These are phyloP conservation scores for Quercus engelmannii DNA, from an alignment of 306 rosid species.

Conservation along the genomic window DNA sequence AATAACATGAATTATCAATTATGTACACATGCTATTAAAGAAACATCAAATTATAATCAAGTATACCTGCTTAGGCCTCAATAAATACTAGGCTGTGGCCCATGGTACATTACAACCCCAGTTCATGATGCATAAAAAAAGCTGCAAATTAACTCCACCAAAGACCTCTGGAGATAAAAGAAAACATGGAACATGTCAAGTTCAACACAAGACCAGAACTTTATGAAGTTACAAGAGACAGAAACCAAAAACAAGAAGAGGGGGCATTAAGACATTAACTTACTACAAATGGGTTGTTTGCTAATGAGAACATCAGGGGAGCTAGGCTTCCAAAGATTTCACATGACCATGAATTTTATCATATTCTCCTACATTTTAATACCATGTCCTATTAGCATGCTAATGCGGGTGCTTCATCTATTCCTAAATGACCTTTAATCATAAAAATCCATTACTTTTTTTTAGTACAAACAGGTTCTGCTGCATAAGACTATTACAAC, in stretches of 20 bases:
- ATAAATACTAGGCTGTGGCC: conserved; percentile 79
- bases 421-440: neutral
- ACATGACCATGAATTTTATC: neutral
- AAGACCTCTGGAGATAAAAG: conserved; percentile 59
- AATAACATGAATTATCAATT: conserved; percentile 3
- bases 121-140: conserved; percentile 99
- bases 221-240: neutral
- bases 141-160: conserved; percentile 95
- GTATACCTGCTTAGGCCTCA: conserved; percentile 74
- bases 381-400: neutral
- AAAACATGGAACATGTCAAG: neutral
- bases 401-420: neutral
- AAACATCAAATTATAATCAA: conserved; percentile 2
- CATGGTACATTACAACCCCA: conserved; percentile 92
- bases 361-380: neutral
- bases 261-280: no score
- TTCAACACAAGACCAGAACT: neutral
- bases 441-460: neutral
- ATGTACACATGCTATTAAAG: neutral
- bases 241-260: no score
- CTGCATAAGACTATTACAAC: neutral
- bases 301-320: neutral
- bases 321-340: neutral
- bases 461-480: neutral
- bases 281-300: no score